These are phyloP conservation scores for Gloeopeniophorella convolvens DNA, from an alignment of 768 basidiomycete species.

Conservation along the genomic window DNA sequence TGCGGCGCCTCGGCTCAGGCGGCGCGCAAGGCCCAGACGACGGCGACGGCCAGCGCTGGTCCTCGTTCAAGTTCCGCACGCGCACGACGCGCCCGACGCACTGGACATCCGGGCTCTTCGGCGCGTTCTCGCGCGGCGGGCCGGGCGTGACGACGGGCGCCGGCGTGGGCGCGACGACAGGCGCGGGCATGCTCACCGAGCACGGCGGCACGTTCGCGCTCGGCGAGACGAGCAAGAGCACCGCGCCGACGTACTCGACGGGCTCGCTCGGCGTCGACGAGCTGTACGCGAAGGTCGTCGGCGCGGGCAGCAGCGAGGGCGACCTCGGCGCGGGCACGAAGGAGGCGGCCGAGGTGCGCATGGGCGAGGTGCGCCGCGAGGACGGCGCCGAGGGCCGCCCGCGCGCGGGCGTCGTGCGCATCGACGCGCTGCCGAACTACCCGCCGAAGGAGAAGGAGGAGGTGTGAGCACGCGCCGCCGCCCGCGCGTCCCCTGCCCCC, in stretches of 20 bases:
- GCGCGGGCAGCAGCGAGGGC: background rate
- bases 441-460: too few relatives aligned
- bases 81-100: background rate
- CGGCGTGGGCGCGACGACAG: background rate
- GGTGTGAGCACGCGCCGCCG: too few relatives aligned
- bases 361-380: background rate
- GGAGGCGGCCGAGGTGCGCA: background rate
- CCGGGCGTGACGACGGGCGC: background rate
- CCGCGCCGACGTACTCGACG: background rate
- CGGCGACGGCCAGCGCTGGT: constrained; percentile 18
- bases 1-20: constrained; percentile 4
- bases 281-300: background rate
- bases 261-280: background rate
- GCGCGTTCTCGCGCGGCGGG: too few relatives aligned
- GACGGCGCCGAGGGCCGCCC: too few relatives aligned
- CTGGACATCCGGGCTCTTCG: background rate
- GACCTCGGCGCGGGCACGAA: background rate
- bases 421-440: constrained; percentile 10
- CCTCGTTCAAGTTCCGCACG: constrained; percentile 21
- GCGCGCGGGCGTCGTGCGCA: constrained; percentile 14
- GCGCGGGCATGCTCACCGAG: background rate
- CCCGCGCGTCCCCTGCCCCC: too few relatives aligned
- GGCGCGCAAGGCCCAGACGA: background rate
- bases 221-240: background rate
- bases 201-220: background rate